These are phyloP conservation scores for Elsinoe australis DNA, from an alignment of 2,329 filamentous ascomycete genomes.

Conservation along the genomic window DNA sequence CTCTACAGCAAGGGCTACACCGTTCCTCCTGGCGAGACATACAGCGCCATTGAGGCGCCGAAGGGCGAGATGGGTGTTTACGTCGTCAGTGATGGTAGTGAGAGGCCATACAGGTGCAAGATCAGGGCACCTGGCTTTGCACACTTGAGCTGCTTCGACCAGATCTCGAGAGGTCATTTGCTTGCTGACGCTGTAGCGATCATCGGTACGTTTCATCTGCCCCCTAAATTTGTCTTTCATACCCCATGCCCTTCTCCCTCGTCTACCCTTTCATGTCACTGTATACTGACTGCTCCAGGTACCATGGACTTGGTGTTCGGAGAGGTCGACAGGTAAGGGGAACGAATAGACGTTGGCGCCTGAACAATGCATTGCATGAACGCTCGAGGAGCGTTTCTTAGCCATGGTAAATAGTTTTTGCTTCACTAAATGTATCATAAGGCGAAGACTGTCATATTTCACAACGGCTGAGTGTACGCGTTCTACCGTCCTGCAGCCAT, in stretches of 20 bases:
- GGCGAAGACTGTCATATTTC: not conserved
- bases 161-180: conserved; percentile 84
- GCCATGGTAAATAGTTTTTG: conserved; percentile 4
- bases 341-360: not conserved
- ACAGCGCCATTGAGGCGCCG: conserved; percentile 96
- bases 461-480: not conserved
- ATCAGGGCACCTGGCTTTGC: conserved; percentile 95
- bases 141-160: conserved; percentile 89
- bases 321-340: conserved; percentile 36
- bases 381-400: not conserved
- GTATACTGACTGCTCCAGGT: too few species aligned
- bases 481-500: not conserved
- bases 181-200: conserved; percentile 94
- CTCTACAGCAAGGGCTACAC: conserved; percentile 98
- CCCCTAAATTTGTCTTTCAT: conserved; percentile 25
- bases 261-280: too few species aligned
- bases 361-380: conserved; percentile 3
- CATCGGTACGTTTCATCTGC: too few species aligned
- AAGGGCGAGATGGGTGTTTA: conserved; percentile 99
- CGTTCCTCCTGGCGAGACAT: conserved; percentile 95
- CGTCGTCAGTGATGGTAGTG: conserved; percentile 89
- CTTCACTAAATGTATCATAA: conserved; percentile 11
- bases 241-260: conserved; percentile 65
- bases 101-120: conserved; percentile 95
- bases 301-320: conserved; percentile 67